A percentile compares a stretch with the other conserved stretches of the same genome.
These are phyloP conservation scores for Mentha longifolia DNA, from an alignment of 257 asterid genomes.

Conservation along the genomic window DNA sequence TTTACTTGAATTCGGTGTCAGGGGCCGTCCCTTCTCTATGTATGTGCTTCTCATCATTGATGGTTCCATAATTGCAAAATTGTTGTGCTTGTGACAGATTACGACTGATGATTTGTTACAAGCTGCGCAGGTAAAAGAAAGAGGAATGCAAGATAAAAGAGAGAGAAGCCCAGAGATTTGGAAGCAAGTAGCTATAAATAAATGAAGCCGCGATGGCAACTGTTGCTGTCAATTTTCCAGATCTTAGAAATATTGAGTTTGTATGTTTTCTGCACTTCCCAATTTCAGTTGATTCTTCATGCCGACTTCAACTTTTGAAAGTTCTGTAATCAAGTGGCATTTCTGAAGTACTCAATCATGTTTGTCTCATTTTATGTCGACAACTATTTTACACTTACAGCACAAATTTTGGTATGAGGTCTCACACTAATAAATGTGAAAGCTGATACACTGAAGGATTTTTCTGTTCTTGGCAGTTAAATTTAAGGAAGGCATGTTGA, in stretches of 20 bases:
- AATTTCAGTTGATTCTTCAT: slow-evolving; percentile 18
- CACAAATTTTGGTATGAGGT: background rate
- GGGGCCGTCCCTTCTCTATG: background rate
- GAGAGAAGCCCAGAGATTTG: slow-evolving; percentile 88
- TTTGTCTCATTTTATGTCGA: background rate
- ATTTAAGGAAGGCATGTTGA: slow-evolving; percentile 81
- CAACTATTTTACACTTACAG: slow-evolving; percentile 37
- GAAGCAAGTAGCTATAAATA: slow-evolving; percentile 94
- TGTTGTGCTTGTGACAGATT: slow-evolving; percentile 56
- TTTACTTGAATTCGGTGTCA: no score
- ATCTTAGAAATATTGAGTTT: slow-evolving; percentile 82
- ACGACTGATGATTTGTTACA: slow-evolving; percentile 94
- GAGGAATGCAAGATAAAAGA: slow-evolving; percentile 86
- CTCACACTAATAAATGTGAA: background rate
- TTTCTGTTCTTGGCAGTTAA: slow-evolving; percentile 55
- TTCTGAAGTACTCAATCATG: background rate
- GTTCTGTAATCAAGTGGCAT: background rate
- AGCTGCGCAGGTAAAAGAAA: slow-evolving; percentile 98
- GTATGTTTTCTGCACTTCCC: slow-evolving; percentile 49
- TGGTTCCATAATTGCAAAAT: background rate
- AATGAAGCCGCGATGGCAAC: slow-evolving; percentile 94
- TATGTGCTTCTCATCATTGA: no score
- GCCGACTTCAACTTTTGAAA: background rate
- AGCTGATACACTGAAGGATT: background rate
- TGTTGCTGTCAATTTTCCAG: slow-evolving; percentile 90